Evolutionary conservation across 78 protist genomes (phyloP).

Genomic region (Tieghemostelium lacteum): DNA sequence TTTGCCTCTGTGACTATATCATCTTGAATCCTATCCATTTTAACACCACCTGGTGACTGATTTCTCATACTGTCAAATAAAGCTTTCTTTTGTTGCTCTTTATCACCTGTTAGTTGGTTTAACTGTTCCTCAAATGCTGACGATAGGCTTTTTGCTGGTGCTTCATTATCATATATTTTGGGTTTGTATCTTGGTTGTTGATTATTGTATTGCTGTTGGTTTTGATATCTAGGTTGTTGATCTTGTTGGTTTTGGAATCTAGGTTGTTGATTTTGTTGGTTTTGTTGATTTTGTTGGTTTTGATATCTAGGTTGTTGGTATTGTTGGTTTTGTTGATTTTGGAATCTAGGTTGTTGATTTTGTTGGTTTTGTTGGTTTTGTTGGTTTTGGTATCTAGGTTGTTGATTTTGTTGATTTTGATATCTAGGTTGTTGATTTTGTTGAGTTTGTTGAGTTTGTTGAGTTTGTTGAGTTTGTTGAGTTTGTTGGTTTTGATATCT

Average conservation of each 20-base stretch:
- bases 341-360: neutral
- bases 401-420: neutral
- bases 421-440: neutral
- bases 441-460: neutral
- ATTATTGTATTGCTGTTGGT: neutral
- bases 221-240: neutral
- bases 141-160: neutral
- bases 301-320: neutral
- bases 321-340: neutral
- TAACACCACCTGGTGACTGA: too few relatives aligned
- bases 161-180: neutral
- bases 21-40: too few relatives aligned
- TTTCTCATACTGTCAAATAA: too few relatives aligned
- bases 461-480: constrained; percentile 17
- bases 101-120: too few relatives aligned
- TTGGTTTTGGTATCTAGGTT: neutral
- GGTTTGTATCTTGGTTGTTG: neutral
- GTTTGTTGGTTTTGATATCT: neutral
- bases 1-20: too few relatives aligned
- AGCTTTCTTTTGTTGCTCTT: too few relatives aligned
- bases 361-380: neutral
- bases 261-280: neutral
- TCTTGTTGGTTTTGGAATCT: neutral
- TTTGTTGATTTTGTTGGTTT: neutral
- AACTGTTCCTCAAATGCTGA: too few relatives aligned